phyloP scores from a whole-genome alignment of 805 yeast genomes.

The Monosporozyma siamensis region DNA sequence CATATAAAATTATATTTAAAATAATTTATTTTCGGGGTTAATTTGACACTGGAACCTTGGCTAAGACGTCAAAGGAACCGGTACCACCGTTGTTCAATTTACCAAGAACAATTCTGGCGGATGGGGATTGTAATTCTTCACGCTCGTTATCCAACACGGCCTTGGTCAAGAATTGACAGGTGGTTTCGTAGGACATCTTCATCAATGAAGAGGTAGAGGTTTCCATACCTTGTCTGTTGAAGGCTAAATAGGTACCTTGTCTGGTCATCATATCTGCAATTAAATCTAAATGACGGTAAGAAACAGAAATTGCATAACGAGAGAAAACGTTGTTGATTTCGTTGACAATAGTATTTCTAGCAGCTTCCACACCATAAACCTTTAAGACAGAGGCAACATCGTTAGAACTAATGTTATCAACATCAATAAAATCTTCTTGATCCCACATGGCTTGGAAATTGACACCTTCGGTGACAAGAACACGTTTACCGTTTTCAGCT shows the following conservation, averaged over 20 bases:
- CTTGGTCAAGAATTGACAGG: constrained; percentile 93
- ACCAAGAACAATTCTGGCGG: constrained; percentile 89
- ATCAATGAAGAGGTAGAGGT: constrained; percentile 89
- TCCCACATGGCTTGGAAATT: constrained; percentile 98
- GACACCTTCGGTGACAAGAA: constrained; percentile 93
- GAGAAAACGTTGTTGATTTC: constrained; percentile 95
- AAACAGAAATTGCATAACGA: constrained; percentile 89
- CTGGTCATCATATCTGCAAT: constrained; percentile 99
- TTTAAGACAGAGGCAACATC: constrained; percentile 84
- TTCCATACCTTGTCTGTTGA: constrained; percentile 97
- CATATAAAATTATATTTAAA: too few relatives aligned
- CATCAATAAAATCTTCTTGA: constrained; percentile 85
- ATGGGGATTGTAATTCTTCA: constrained; percentile 83
- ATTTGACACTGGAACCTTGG: constrained; percentile 28
- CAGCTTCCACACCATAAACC: constrained; percentile 98
- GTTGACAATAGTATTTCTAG: constrained; percentile 91
- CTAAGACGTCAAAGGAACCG: constrained; percentile 78
- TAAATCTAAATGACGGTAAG: constrained; percentile 87
- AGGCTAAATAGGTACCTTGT: constrained; percentile 93
- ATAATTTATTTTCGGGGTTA: too few relatives aligned
- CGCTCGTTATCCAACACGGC: constrained; percentile 88
- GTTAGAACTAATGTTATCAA: constrained; percentile 81
- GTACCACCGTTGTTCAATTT: constrained; percentile 88
- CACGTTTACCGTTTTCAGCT: constrained; percentile 60
- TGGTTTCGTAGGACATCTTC: constrained; percentile 99